Base-by-base conservation (phyloP, 1,139 yeast genomes). In the Kodamaea suecica region DNA sequence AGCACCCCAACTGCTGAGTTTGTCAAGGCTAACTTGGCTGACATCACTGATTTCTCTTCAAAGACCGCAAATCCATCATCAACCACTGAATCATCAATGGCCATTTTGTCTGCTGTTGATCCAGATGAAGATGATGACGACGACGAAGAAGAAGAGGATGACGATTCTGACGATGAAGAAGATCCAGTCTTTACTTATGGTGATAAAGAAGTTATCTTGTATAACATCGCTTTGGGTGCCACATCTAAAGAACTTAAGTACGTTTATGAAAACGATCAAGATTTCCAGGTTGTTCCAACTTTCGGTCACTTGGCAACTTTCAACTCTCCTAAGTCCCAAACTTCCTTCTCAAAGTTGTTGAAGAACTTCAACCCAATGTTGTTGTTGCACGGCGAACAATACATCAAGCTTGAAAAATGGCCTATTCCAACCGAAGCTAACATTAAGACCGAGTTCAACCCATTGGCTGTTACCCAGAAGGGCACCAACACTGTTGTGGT, bases 351-450 rank as follows among this genome's bases (percentile, higher is more conserved):
- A 42, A 67, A 67, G 40, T 63, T 81, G 37, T 80, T 86, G 52
- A 84, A 81, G 45, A 81, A 86, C 64, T 90, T 86, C 72, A 86
- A 86, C 66, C 95, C 95, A 48, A 78, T 84, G 80, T 73, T 82
- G 64, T 73, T 92, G 56, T 73, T 92, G 52, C 97, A 92, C 59
- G 98, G 98, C 44, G 98, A 92, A 65, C 97, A 92, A 60, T 92
- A 84, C 61, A 70, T 90, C 50, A 90, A 80, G 63, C 64, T 92
- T 45, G 75, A 75, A 49, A 78, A 83, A 59, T 80, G 76, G 72
- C 95, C 95, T 45, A 70, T 92, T 39, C 95, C 96, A 46, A 77
- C 84, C 4, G 78, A 75, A 40, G 92, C 80, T 9, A 59, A 65
- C 2, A 59, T 88, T 35, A 73, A 63, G 43, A 84, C 95, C 12